Percentiles rank a stretch among this genome's conserved stretches.
These are phyloP conservation scores for Aspergillus latus DNA, from an alignment of 2,329 filamentous ascomycete genomes.

Conservation along the genomic window DNA sequence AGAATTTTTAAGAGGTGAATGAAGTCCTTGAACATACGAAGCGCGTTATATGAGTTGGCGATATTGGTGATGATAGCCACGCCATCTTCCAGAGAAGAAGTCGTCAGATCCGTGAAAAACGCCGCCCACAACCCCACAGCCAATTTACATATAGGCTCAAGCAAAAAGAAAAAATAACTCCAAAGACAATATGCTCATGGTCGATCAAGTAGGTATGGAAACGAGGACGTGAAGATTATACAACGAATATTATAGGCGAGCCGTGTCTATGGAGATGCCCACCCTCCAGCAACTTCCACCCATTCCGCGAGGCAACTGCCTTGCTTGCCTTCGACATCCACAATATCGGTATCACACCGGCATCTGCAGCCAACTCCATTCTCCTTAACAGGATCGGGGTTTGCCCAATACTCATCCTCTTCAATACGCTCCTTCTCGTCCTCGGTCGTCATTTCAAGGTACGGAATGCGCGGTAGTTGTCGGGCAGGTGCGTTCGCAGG, in stretches of 20 bases:
- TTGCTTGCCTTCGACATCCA: conserved; percentile 96
- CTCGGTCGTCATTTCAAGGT: conserved; percentile 74
- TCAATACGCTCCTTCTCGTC: conserved; percentile 82
- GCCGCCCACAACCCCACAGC: conserved; percentile 36
- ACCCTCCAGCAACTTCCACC: conserved; percentile 96
- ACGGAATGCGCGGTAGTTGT: conserved; percentile 78
- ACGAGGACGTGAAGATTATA: conserved; percentile 31
- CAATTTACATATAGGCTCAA: conserved; percentile 36
- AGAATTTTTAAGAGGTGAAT: conserved; percentile 8
- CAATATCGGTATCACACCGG: conserved; percentile 94
- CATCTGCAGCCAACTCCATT: conserved; percentile 97
- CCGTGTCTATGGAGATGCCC: conserved; percentile 61
- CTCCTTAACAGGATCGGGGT: conserved; percentile 81
- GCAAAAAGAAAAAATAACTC: conserved; percentile 29
- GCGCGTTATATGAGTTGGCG: conserved; percentile 40
- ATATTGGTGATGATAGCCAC: conserved; percentile 37
- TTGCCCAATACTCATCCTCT: conserved; percentile 95
- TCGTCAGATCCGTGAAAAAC: conserved; percentile 39
- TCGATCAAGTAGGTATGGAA: conserved; percentile 34
- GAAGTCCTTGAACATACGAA: conserved; percentile 33
- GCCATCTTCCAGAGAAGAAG: conserved; percentile 35
- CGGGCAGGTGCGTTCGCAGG: conserved; percentile 89
- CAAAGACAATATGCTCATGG: conserved; percentile 34
- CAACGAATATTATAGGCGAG: conserved; percentile 26
- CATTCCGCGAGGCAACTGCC: conserved; percentile 93